A percentile compares a stretch with the other conserved stretches of the same genome.
These are phyloP conservation scores for Pythium utonaiense DNA, from an alignment of 352 stramenopile genomes.

Conservation along the genomic window DNA sequence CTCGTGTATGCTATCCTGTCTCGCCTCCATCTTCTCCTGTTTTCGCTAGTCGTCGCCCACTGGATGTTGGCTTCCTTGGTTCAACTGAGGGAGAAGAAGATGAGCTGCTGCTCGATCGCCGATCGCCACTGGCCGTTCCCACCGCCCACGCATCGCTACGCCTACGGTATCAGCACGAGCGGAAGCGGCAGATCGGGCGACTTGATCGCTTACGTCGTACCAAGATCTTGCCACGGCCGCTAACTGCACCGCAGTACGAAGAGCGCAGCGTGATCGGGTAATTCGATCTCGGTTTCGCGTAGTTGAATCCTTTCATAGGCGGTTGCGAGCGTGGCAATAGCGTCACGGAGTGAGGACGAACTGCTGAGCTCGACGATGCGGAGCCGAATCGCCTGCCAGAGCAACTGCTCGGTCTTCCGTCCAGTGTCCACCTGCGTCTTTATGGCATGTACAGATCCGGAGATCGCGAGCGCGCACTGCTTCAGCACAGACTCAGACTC, in stretches of 20 bases:
- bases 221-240: not conserved
- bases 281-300: constrained; percentile 10
- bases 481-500: constrained; percentile 9
- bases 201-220: not conserved
- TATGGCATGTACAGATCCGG: not conserved
- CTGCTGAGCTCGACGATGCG: constrained; percentile 17
- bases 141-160: not conserved
- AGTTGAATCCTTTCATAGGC: constrained; percentile 8
- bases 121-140: not conserved
- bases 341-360: constrained; percentile 6
- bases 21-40: not conserved
- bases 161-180: constrained; percentile 6
- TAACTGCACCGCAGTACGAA: constrained; percentile 9
- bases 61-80: not conserved
- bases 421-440: not conserved
- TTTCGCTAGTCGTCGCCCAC: not conserved
- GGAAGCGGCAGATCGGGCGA: not conserved
- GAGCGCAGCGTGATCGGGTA: not conserved
- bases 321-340: not conserved
- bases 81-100: not conserved
- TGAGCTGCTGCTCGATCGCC: not conserved
- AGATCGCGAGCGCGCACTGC: constrained; percentile 1
- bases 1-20: not conserved
- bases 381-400: constrained; percentile 22
- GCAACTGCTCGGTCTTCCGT: constrained; percentile 4